phyloP scores from a whole-genome alignment of 1,139 yeast species.

The Yarrowia galli region DNA sequence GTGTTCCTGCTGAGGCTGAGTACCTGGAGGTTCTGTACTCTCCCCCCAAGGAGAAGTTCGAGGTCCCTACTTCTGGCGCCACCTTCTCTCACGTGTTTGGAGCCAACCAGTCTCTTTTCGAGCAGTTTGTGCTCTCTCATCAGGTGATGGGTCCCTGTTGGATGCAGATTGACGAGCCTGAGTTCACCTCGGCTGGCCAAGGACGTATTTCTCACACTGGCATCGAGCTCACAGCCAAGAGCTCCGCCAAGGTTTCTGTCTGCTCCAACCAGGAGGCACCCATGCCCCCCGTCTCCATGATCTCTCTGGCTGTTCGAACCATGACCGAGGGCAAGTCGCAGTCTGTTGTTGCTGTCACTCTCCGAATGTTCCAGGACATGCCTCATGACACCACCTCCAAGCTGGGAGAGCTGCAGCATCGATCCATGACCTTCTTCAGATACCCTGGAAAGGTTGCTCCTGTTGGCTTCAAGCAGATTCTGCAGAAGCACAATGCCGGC shows the following conservation, averaged over 20 bases:
- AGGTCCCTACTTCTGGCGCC: slow-evolving; percentile 58
- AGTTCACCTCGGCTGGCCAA: slow-evolving; percentile 65
- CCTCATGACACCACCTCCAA: slow-evolving; percentile 64
- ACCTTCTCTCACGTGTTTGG: slow-evolving; percentile 87
- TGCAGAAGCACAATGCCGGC: slow-evolving; percentile 42
- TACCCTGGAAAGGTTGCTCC: slow-evolving; percentile 72
- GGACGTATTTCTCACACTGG: slow-evolving; percentile 73
- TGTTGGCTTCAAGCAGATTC: slow-evolving; percentile 66
- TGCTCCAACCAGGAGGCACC: slow-evolving; percentile 55
- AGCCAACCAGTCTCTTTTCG: slow-evolving; percentile 74
- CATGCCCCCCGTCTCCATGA: slow-evolving; percentile 70
- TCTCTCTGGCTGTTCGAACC: slow-evolving; percentile 83
- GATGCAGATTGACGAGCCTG: slow-evolving; percentile 74
- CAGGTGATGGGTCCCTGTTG: slow-evolving; percentile 98
- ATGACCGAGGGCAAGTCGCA: slow-evolving; percentile 77
- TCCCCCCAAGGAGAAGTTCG: slow-evolving; percentile 15
- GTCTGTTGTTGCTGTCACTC: slow-evolving; percentile 83
- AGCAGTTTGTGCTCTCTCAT: slow-evolving; percentile 81
- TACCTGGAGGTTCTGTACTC: slow-evolving; percentile 69
- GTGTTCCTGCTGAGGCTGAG: slow-evolving; percentile 79
- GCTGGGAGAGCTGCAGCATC: slow-evolving; percentile 47
- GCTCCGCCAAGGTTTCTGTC: slow-evolving; percentile 60
- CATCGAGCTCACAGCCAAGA: slow-evolving; percentile 67
- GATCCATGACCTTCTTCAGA: slow-evolving; percentile 59
- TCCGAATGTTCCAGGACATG: slow-evolving; percentile 63